A percentile compares a stretch with the other conserved stretches of the same genome.
phyloP scores from a whole-genome alignment of 495 filamentous ascomycete genomes.

The Aspergillus steynii region DNA sequence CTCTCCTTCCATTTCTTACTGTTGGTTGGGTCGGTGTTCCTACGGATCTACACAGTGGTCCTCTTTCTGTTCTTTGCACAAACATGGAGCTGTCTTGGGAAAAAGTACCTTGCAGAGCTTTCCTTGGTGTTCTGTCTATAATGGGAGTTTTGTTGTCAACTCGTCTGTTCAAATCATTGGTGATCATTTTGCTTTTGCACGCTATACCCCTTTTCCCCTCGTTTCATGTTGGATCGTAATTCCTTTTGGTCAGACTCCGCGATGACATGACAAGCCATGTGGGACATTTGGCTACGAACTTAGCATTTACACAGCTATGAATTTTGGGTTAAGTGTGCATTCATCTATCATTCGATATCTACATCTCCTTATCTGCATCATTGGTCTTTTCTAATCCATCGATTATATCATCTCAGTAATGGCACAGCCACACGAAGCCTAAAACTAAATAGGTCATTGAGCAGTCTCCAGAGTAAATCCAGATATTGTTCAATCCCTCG shows the following conservation, averaged over 20 bases:
- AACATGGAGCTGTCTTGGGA: slow-evolving; percentile 1
- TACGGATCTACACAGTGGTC: not conserved
- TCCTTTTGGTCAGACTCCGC: not conserved
- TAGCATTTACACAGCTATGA: not conserved
- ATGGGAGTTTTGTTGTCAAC: not conserved
- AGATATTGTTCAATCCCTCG: too few relatives aligned
- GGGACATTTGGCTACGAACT: not conserved
- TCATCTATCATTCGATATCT: not conserved
- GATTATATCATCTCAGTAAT: too few relatives aligned
- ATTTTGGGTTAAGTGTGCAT: not conserved
- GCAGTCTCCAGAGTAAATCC: too few relatives aligned
- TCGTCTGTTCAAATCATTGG: not conserved
- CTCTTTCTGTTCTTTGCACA: not conserved
- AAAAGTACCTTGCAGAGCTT: slow-evolving; percentile 9
- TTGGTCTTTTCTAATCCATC: too few relatives aligned
- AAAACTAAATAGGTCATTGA: too few relatives aligned
- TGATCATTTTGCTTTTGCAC: not conserved
- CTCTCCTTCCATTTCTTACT: not conserved
- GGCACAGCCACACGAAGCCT: too few relatives aligned
- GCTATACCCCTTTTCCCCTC: slow-evolving; percentile 8
- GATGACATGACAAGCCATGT: not conserved
- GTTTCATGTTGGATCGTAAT: not conserved
- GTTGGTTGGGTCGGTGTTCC: not conserved
- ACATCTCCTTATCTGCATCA: too few relatives aligned
- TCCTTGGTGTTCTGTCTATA: not conserved